These are phyloP conservation scores for Barbarea vulgaris DNA, from an alignment of 345 rosid genomes.

Conservation along the genomic window DNA sequence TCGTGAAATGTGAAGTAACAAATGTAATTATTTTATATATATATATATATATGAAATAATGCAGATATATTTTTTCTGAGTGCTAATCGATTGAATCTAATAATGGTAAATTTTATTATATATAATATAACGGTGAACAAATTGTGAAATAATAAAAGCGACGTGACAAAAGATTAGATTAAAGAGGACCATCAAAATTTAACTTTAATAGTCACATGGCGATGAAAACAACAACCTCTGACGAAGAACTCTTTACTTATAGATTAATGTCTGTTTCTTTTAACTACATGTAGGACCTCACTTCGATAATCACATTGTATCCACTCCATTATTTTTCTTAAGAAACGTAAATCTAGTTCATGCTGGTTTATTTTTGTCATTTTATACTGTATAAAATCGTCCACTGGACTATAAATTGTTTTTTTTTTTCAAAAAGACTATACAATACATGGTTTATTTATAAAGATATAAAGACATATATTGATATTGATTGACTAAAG, in stretches of 20 bases:
- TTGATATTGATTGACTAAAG: conserved; percentile 30
- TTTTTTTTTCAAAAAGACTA: neutral
- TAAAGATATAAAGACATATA: neutral
- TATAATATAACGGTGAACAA: neutral
- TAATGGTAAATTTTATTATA: neutral
- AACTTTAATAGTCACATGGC: conserved; percentile 39
- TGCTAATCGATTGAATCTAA: neutral
- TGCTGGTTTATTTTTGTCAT: conserved; percentile 13
- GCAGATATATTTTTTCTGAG: neutral
- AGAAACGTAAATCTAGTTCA: conserved; percentile 3
- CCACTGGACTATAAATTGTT: neutral
- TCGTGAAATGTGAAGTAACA: conserved; percentile 18
- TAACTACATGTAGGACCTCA: conserved; percentile 44
- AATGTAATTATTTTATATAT: neutral
- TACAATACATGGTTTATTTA: conserved; percentile 11
- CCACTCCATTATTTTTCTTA: conserved; percentile 21
- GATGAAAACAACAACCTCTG: conserved; percentile 39
- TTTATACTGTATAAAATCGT: conserved; percentile 1
- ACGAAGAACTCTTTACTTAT: conserved; percentile 36
- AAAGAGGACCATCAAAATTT: conserved; percentile 24
- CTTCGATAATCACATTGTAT: conserved; percentile 38
- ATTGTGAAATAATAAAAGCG: conserved; percentile 20
- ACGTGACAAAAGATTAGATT: conserved; percentile 29
- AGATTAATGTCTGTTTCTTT: conserved; percentile 40
- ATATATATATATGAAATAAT: neutral